Conservation (phyloP, 73 alveolate species). For the Breviolum minutum region DNA sequence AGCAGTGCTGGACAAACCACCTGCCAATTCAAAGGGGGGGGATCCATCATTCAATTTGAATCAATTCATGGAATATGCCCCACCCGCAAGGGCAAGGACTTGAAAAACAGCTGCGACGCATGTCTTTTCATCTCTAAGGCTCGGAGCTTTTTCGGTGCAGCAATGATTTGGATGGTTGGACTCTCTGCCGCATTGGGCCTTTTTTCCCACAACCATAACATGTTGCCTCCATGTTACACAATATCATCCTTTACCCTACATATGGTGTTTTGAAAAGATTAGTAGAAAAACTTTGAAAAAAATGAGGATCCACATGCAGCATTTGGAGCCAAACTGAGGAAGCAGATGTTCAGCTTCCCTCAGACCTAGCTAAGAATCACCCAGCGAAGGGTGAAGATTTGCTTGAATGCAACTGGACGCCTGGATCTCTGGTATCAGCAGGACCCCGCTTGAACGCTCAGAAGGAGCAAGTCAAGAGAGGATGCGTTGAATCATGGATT, state of each 20-base stretch:
- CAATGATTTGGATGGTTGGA: not conserved
- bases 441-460: too few relatives aligned
- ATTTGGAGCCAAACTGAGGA: not conserved
- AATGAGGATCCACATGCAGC: not conserved
- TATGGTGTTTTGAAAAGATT: too few relatives aligned
- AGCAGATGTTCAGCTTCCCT: slow-evolving; percentile 50
- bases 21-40: not conserved
- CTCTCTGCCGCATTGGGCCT: not conserved
- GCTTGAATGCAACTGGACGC: too few relatives aligned
- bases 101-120: not conserved
- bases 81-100: not conserved
- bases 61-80: not conserved
- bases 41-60: not conserved
- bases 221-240: too few relatives aligned
- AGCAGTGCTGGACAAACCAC: slow-evolving; percentile 85
- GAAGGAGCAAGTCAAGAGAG: too few relatives aligned
- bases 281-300: too few relatives aligned
- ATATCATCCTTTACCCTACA: too few relatives aligned
- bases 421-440: too few relatives aligned
- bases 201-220: too few relatives aligned
- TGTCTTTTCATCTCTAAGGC: slow-evolving; percentile 15
- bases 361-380: slow-evolving; percentile 31
- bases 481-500: too few relatives aligned
- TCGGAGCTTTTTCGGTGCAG: slow-evolving; percentile 24
- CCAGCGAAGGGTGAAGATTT: not conserved